Evolutionary conservation across 1,284 basidiomycete species (phyloP).

Genomic region (Limonomyces culmigenus): DNA sequence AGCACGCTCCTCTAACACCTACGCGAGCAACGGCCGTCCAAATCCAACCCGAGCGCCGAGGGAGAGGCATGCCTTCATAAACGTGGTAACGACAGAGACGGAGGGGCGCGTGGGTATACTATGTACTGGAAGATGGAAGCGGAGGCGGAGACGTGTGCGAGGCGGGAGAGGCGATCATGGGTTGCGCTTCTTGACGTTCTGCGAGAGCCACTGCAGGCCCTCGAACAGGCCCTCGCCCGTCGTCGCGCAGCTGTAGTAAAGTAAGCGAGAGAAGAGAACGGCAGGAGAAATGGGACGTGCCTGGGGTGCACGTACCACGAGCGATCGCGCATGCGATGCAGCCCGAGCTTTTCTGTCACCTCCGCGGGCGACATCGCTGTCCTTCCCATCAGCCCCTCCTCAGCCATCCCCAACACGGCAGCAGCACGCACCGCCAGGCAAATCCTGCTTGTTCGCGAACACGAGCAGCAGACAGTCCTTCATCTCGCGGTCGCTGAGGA

Average conservation of each 20-base stretch:
- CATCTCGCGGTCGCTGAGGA: conserved; percentile 97
- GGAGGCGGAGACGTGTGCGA: not conserved
- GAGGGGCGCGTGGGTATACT: conserved; percentile 13
- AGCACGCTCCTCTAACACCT: too few relatives aligned
- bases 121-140: not conserved
- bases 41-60: too few relatives aligned
- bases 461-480: conserved; percentile 92
- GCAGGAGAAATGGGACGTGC: conserved; percentile 24
- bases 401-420: too few relatives aligned
- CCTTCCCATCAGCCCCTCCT: too few relatives aligned
- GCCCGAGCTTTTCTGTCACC: conserved; percentile 92
- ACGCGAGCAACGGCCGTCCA: too few relatives aligned
- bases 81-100: conserved; percentile 14
- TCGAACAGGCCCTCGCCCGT: conserved; percentile 93
- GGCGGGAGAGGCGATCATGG: conserved; percentile 33
- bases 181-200: conserved; percentile 87
- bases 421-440: conserved; percentile 72
- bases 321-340: conserved; percentile 91
- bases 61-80: conserved; percentile 18
- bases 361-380: conserved; percentile 97
- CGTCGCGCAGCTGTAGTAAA: conserved; percentile 63
- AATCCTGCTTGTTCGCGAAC: conserved; percentile 99
- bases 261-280: not conserved
- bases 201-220: conserved; percentile 90
- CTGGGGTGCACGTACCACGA: conserved; percentile 99